Evolutionary conservation across 2,329 filamentous ascomycete species (phyloP).

Genomic region (Aspergillus ustus): DNA sequence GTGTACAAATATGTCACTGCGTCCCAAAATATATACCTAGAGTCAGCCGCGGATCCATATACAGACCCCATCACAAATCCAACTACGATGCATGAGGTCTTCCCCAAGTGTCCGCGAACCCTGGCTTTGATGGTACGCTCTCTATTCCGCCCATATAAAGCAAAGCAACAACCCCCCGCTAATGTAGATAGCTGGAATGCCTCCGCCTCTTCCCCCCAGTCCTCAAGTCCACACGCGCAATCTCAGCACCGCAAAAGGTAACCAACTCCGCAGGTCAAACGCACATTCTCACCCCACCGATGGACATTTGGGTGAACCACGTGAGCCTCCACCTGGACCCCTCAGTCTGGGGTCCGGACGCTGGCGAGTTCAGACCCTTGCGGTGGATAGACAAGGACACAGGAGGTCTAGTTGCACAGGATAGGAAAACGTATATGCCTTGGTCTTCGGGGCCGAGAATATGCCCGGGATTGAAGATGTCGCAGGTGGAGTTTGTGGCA

Average conservation of each 20-base stretch:
- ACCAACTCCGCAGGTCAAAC: conserved; percentile 26
- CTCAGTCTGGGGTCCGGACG: conserved; percentile 10
- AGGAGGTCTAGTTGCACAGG: conserved; percentile 40
- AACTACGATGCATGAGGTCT: too few relatives aligned
- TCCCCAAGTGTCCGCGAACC: too few relatives aligned
- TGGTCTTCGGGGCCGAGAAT: conserved; percentile 56
- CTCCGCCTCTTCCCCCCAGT: conserved; percentile 49
- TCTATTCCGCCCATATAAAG: background rate
- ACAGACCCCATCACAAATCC: too few relatives aligned
- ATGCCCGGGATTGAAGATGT: conserved; percentile 60
- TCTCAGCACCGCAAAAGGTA: conserved; percentile 35
- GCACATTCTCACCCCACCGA: conserved; percentile 38
- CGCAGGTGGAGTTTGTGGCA: conserved; percentile 60
- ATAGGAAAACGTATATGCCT: conserved; percentile 50
- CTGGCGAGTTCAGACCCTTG: conserved; percentile 10
- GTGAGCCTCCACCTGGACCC: conserved; percentile 11
- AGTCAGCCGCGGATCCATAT: too few relatives aligned
- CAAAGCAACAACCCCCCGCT: too few relatives aligned
- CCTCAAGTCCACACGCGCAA: conserved; percentile 43
- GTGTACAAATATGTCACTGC: too few relatives aligned
- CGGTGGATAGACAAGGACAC: conserved; percentile 26
- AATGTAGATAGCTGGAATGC: conserved; percentile 41
- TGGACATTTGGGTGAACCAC: conserved; percentile 33
- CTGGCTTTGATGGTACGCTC: too few relatives aligned
- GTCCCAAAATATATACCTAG: too few relatives aligned